Evolutionary conservation across 441 rosid genomes (phyloP), one percentile per base, ranked within the genome.

Genomic region (Manihot esculenta): DNA sequence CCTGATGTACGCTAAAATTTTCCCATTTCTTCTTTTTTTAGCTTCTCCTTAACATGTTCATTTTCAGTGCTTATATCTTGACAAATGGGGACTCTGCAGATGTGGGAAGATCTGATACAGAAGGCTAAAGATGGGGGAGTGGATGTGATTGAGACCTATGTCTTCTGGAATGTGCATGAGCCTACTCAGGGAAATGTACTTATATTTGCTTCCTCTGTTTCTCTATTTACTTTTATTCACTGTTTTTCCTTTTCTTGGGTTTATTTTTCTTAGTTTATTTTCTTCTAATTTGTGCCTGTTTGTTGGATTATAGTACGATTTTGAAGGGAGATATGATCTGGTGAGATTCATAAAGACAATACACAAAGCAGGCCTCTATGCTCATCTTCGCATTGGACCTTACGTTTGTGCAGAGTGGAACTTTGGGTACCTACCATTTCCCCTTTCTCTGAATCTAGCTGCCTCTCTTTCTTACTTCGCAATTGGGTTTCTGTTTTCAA

Each of bases 361-460:
- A 2, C 88, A 89, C 57, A 84, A 82, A 71, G 86, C 85, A 65
- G 92, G 93, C 15, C 80, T 93, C 49, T 90, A 88, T 68, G 92
- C 91, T 72, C 89, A 88, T 77, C 87, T 93, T 50, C 88, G 97
- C 70, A 87, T 93, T 20, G 98, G 98, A 41, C 98, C 98, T 51
- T 93, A 88, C 74, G 84, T 90, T 76, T 89, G 93, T 68, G 98
- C 97, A 3, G 98, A 91, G 82, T 93, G 98, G 98, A 93, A 86
- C 75, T 86, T 82, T 41, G 97, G 98, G 98, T 89, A 82, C 56
- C 49, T 27, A 5, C 26, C 30, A 54, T 51, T 45, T 57, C n/a
- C 33, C 4, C 69, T 13, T 57, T 53, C 71, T 60, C 47, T 45
- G 48, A 66, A 57, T 72, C 73, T 20, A 69, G 15, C 5, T 59